These are phyloP conservation scores for Klebsormidium nitens DNA, from an alignment of 139 green algal genomes.

Conservation along the genomic window DNA sequence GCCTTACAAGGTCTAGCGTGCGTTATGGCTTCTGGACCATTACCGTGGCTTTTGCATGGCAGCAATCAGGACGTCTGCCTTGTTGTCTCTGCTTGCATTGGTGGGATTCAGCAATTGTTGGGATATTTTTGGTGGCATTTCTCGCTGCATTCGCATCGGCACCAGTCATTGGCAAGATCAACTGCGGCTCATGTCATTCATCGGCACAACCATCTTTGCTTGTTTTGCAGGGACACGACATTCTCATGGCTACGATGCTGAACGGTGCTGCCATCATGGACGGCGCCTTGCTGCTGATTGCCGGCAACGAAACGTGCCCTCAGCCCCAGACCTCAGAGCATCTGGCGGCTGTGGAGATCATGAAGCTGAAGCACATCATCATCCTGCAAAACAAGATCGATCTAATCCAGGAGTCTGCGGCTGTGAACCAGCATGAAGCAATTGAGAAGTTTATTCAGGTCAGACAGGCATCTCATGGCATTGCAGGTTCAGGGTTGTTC, in stretches of 20 bases:
- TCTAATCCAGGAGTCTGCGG: slow-evolving; percentile 83
- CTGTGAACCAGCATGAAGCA: slow-evolving; percentile 86
- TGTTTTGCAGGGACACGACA: slow-evolving; percentile 91
- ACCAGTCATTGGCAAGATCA: too few species aligned
- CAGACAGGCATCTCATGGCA: too few species aligned
- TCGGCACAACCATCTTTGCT: too few species aligned
- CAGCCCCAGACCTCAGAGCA: slow-evolving; percentile 97
- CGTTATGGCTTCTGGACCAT: too few species aligned
- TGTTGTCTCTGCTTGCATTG: too few species aligned
- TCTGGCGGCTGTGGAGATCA: slow-evolving; percentile 98
- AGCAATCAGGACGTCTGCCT: too few species aligned
- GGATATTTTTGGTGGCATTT: too few species aligned
- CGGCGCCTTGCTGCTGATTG: slow-evolving; percentile 95
- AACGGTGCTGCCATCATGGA: slow-evolving; percentile 99
- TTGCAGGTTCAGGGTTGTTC: too few species aligned
- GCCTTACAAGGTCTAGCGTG: too few species aligned
- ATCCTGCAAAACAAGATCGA: slow-evolving; percentile 94
- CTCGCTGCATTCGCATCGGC: too few species aligned
- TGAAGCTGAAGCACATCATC: slow-evolving; percentile 90
- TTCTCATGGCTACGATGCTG: slow-evolving; percentile 99
- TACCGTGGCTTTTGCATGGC: too few species aligned
- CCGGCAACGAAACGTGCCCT: slow-evolving; percentile 96
- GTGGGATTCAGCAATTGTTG: background rate
- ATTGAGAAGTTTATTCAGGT: slow-evolving; percentile 88
- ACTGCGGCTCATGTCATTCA: too few species aligned